Evolutionary conservation across 495 filamentous ascomycete genomes (phyloP), one percentile per base, ranked within the genome.

Genomic region (Neurospora sp.): DNA sequence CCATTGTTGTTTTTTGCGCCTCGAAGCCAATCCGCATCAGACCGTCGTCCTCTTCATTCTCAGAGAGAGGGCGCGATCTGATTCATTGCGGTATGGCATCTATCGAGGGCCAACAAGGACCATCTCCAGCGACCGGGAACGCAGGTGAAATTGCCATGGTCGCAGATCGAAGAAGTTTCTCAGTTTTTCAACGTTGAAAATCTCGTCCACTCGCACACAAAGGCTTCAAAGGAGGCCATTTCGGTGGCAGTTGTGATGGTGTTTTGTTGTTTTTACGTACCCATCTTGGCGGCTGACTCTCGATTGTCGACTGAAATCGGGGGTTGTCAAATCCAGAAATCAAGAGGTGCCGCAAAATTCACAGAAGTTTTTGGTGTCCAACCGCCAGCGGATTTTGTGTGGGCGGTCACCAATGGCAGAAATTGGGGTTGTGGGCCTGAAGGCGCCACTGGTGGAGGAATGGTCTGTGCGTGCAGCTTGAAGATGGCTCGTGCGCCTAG

Each of bases 241-340:
- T 72, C 70, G 69, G 70, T 69, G 28, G 54, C 54, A 66, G 54
- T 66, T 66, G 54, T 62, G 54, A 62, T 62, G 54, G 54, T 66
- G 54, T 76, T 73, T 24, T 74, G 74, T 19, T 73, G 24, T 10
- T 73, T 69, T 76, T 77, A 86, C 84, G 80, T 86, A 86, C 84
- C 84, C 84, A 86, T 86, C 83, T 80, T 86, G 81, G 81, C 80
- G 81, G 77, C 31, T 81, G 81, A 78, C 81, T 81, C 75, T 76
- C 43, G 79, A 81, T 80, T 79, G 81, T 75, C 76, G 76, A 76
- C 76, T 74, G 80, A 80, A 82, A 77, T 79, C 74, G 79, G 79
- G 80, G 79, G 79, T 80, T 77, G 79, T 79, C 80, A 72, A 73
- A 59, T 73, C 77, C 78, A 73, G 28, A 73, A 70, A 43, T 48